Evolutionary conservation across 116 monocot genomes (phyloP), one percentile per base, ranked within the genome.

Genomic region (Dioscorea cayenensis): DNA sequence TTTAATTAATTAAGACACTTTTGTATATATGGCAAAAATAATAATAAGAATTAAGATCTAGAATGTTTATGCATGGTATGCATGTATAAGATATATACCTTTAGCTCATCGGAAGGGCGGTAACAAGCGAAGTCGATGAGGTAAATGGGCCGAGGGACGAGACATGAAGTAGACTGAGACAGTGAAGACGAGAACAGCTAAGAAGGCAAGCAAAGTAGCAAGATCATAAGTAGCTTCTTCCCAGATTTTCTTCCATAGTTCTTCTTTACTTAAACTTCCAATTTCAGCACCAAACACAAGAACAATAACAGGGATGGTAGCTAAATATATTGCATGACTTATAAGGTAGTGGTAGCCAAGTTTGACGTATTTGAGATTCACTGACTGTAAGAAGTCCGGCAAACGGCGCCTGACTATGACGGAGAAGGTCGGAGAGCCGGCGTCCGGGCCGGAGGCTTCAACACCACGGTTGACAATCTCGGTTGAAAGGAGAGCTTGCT

Each of bases 301-400:
- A 8, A 88, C 77, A 21, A 96, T 84, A 28, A 92, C 82, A 7
- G 96, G 96, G 25, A 91, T 73, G 7, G 90, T 84, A 10, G 77
- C 84, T 63, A 92, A 52, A 63, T 95, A 96, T 11, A 96, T 65
- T 0, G 81, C 92, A 64, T 96, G 92, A 72, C 82, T 84, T 63
- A 92, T 90, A 21, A 96, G 68, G 78, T 96, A 90, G 73, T 86
- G 96, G 77, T 96, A 96, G 3, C 96, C 96, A 9, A 96, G 82
- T 81, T 81, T 85, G 67, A 96, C 96, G 61, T 96, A 92, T 82
- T 96, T 92, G 28, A 96, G 84, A 77, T 96, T 96, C 65, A 96
- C 96, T 1, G 96, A 96, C 76, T 96, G 96, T 17, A 96, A 71
- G 71, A 96, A 86, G 69, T 96, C 87, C 71, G 92, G 92, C 62